Evolutionary conservation across 768 basidiomycete genomes (phyloP).

Genomic region (Daedaleopsis nitida): DNA sequence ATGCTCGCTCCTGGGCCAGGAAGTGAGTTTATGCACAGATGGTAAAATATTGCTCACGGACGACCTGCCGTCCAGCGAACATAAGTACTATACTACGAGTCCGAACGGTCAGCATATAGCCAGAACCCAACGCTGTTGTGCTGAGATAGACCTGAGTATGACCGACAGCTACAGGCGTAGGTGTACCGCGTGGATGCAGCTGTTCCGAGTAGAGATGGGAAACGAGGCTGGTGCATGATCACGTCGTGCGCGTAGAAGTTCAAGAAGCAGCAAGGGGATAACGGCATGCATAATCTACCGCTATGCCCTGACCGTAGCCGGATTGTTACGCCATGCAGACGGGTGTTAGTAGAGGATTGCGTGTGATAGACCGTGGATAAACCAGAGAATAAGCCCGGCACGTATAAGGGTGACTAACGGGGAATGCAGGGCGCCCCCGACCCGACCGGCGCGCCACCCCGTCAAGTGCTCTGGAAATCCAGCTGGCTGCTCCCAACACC

Average conservation of each 20-base stretch:
- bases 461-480: conserved; percentile 12
- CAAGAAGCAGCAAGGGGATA: neutral
- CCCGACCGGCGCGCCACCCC: conserved; percentile 19
- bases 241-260: neutral
- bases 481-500: conserved; percentile 15
- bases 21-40: too few species aligned
- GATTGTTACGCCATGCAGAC: neutral
- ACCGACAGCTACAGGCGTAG: too few species aligned
- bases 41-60: too few species aligned
- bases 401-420: neutral
- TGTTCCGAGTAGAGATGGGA: neutral
- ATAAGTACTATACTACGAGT: too few species aligned
- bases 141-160: too few species aligned
- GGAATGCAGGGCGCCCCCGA: neutral
- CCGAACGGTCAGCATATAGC: too few species aligned
- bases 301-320: neutral
- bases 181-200: too few species aligned
- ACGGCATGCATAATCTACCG: neutral
- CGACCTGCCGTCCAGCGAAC: too few species aligned
- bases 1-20: too few species aligned
- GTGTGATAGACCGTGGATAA: neutral
- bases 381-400: neutral
- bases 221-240: neutral
- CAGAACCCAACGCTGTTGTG: too few species aligned
- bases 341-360: neutral